Percentiles rank a stretch among this genome's conserved stretches.
These are phyloP conservation scores for Aspergillus indologenus DNA, from an alignment of 495 filamentous ascomycete species.

Conservation along the genomic window DNA sequence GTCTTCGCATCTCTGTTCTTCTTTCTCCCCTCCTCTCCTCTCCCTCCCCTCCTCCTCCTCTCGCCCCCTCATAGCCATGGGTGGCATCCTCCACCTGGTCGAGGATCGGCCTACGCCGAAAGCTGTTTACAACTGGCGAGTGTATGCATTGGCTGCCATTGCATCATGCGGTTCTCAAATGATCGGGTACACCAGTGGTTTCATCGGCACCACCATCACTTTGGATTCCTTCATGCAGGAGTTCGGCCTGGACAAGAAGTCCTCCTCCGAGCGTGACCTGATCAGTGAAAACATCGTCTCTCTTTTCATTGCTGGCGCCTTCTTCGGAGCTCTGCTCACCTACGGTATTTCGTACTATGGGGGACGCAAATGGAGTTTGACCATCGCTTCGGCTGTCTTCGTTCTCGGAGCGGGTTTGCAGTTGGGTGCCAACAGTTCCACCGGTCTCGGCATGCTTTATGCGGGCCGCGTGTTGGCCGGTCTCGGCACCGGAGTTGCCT, in stretches of 20 bases:
- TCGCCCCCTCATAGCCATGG: constrained; percentile 40
- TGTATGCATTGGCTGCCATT: constrained; percentile 59
- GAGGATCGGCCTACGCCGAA: constrained; percentile 65
- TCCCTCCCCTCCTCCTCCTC: neutral
- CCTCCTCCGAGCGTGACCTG: constrained; percentile 36
- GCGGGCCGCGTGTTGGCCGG: constrained; percentile 69
- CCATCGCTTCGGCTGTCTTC: constrained; percentile 54
- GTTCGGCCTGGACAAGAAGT: constrained; percentile 51
- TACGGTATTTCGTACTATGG: constrained; percentile 55
- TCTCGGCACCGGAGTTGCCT: constrained; percentile 71
- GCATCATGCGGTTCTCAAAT: constrained; percentile 68
- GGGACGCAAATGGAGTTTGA: constrained; percentile 55
- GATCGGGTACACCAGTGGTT: constrained; percentile 70
- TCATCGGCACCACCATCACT: constrained; percentile 67
- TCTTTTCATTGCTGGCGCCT: constrained; percentile 65
- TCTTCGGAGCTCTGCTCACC: constrained; percentile 63
- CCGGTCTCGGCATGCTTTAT: constrained; percentile 62
- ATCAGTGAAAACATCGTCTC: constrained; percentile 67
- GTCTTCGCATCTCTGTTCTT: neutral
- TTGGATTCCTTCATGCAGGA: constrained; percentile 57
- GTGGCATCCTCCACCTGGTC: constrained; percentile 50
- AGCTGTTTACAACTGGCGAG: constrained; percentile 73
- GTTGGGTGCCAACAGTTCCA: constrained; percentile 53
- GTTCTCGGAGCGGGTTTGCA: constrained; percentile 62
- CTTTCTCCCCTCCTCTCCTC: neutral